Base-by-base conservation (phyloP, 306 rosid genomes). In the Calophaca sinica region DNA sequence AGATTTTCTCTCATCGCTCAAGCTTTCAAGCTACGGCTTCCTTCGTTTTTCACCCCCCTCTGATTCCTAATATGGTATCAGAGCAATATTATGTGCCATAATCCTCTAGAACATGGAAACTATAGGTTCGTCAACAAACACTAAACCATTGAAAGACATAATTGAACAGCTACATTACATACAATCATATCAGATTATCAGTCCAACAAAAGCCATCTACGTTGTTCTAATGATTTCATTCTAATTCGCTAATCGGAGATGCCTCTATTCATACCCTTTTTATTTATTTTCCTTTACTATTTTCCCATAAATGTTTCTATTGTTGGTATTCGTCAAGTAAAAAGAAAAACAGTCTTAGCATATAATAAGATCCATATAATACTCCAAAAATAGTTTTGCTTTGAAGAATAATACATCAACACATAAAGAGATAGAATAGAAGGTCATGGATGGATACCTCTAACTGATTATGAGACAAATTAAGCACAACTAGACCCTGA, bases 391-490 rank as follows among this genome's bases (percentile, higher is more conserved):
- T 20, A 20, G 26, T 20, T 20, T 20, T 20, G 26, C 26, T 20
- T 20, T 20, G 26, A 20, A 20, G 26, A 20, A 20, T 20, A 20
- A 20, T n/a, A n/a, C n/a, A n/a, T n/a, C n/a, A n/a, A n/a, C 31
- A 36, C 4, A 44, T 1, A 52, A 3, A 44, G 3, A 12, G 2
- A 60, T 39, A 71, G 26, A 10, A 4, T n/a, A 11, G 12, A 36
- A 64, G 38, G 20, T 0, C n/a, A 26, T 13, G 13, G 7, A 48
- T 11, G 7, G 10, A 61, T 12, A 83, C 90, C 90, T 61, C 35
- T 32, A 83, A 80, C 51, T 81, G 87, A 68, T 86, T 86, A 38
- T 38, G 36, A 9, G 90, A 81, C 76, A 86, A 78, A 79, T 86
- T 64, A 77, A 86, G 80, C 48, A 44, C 5, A 14, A 81, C 9